Percentiles rank a stretch among this genome's conserved stretches.
Conservation (phyloP, 106 monocot genomes). For the Dendrobium officinale region DNA sequence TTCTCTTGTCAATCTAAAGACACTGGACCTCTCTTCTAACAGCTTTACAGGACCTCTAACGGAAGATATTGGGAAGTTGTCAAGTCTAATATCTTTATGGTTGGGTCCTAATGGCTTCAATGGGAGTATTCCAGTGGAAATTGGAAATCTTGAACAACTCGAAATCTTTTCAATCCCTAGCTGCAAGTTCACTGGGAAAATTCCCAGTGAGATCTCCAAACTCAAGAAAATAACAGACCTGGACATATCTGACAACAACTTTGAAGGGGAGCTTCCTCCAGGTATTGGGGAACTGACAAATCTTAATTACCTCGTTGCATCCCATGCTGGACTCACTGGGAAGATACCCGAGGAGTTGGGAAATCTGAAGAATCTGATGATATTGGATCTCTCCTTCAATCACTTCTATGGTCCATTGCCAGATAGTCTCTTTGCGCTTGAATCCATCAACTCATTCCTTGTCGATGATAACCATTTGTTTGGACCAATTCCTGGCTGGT, state of each 20-base stretch:
- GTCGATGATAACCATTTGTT: conserved; percentile 73
- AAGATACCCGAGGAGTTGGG: conserved; percentile 57
- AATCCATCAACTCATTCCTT: conserved; percentile 48
- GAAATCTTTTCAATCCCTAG: conserved; percentile 36
- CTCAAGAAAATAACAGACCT: conserved; percentile 53
- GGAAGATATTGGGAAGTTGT: conserved; percentile 49
- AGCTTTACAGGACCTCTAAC: conserved; percentile 57
- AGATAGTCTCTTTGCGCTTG: conserved; percentile 37
- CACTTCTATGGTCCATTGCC: conserved; percentile 70
- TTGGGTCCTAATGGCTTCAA: conserved; percentile 60
- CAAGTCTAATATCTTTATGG: conserved; percentile 44
- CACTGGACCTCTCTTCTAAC: conserved; percentile 80
- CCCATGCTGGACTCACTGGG: conserved; percentile 67
- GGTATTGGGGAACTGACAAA: conserved; percentile 61
- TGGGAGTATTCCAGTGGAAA: conserved; percentile 66
- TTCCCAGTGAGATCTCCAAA: conserved; percentile 52
- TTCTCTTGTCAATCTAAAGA: conserved; percentile 33
- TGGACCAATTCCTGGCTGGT: conserved; percentile 65
- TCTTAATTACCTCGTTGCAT: conserved; percentile 49
- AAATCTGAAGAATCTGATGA: conserved; percentile 46
- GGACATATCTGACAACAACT: conserved; percentile 70
- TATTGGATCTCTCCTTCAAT: conserved; percentile 79
- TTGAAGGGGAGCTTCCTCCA: conserved; percentile 54
- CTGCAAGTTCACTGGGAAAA: conserved; percentile 61
- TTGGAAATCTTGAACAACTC: conserved; percentile 58